These are phyloP conservation scores for Mallotus japonicus DNA, from an alignment of 441 rosid species.

Conservation along the genomic window DNA sequence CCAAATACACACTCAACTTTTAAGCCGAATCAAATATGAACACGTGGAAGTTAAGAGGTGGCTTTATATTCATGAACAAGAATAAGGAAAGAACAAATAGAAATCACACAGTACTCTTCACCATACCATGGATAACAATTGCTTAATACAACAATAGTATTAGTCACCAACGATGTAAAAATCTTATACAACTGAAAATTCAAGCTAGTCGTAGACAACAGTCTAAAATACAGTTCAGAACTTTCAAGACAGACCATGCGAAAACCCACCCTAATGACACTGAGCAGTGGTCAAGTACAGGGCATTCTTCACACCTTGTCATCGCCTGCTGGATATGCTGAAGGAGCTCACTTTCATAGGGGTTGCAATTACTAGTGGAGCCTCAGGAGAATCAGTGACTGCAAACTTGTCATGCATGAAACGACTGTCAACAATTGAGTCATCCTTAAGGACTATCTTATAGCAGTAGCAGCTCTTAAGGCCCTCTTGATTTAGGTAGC, in stretches of 20 bases:
- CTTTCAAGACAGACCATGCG: constrained; percentile 9
- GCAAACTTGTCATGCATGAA: constrained; percentile 99
- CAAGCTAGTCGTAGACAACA: constrained; percentile 14
- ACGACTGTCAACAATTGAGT: constrained; percentile 92
- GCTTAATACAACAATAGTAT: constrained; percentile 4
- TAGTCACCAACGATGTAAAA: background rate
- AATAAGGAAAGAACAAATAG: background rate
- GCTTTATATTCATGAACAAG: background rate
- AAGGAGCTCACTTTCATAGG: constrained; percentile 95
- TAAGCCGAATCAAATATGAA: too few relatives aligned
- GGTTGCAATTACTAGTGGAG: constrained; percentile 95
- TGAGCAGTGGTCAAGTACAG: constrained; percentile 17
- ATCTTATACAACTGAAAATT: constrained; percentile 16
- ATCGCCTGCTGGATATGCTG: constrained; percentile 82
- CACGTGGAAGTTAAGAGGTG: background rate
- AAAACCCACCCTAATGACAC: constrained; percentile 14
- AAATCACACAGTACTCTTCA: background rate
- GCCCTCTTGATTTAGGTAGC: constrained; percentile 86
- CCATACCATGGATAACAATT: background rate
- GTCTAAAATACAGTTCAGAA: constrained; percentile 16
- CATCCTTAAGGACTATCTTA: constrained; percentile 82
- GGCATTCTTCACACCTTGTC: constrained; percentile 17
- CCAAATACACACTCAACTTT: constrained; percentile 9
- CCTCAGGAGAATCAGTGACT: constrained; percentile 86
- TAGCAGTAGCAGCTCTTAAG: constrained; percentile 98